Conservation (phyloP, 2,329 filamentous ascomycete genomes). For the Talaromyces sp. region DNA sequence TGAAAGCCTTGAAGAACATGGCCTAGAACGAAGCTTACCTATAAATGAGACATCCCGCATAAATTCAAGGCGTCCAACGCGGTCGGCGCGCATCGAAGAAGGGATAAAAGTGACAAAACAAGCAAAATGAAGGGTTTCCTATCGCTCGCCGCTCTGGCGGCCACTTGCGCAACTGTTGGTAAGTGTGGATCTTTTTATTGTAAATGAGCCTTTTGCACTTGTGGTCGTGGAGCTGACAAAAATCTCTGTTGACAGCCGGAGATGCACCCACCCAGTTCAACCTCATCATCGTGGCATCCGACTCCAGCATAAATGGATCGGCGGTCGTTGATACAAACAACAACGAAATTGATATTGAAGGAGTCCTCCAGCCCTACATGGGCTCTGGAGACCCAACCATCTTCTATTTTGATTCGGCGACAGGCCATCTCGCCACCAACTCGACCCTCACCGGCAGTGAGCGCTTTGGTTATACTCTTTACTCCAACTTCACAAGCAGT, state of each 20-base stretch:
- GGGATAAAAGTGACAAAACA: neutral
- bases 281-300: neutral
- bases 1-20: neutral
- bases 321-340: neutral
- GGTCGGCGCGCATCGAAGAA: neutral
- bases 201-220: too few species aligned
- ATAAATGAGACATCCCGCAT: neutral
- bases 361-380: neutral
- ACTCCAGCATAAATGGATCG: neutral
- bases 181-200: neutral
- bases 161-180: neutral
- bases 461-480: constrained; percentile 1
- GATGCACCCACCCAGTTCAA: neutral
- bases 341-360: constrained; percentile 1
- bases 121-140: neutral
- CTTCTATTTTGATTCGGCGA: constrained; percentile 1
- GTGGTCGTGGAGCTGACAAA: neutral
- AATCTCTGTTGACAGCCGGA: neutral
- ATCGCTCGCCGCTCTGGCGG: neutral
- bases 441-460: neutral
- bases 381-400: neutral
- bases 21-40: neutral
- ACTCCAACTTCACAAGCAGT: constrained; percentile 4
- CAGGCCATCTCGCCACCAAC: neutral
- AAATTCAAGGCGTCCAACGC: neutral